Base-by-base conservation (phyloP, 768 basidiomycete genomes). In the Tylopilus plumbeoviolaceoides region DNA sequence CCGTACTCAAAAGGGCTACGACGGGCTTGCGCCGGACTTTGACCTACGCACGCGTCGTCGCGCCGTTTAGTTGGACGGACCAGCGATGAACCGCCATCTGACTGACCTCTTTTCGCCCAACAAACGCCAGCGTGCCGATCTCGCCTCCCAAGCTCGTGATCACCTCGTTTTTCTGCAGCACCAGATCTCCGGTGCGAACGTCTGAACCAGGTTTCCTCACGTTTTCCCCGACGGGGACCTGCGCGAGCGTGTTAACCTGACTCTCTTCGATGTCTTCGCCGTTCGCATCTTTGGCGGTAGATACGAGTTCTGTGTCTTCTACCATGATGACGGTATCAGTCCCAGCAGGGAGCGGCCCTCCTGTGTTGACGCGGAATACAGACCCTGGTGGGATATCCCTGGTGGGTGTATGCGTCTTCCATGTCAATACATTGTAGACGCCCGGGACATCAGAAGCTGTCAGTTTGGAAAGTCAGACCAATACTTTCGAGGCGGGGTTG, bases 261-360 rank as follows among this genome's bases (percentile, higher is more conserved):
- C 75, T 73, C 67, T 95, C 91, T 62, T 94, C 91, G 3, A 74
- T 70, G 54, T 77, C 72, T 31, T 67, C 58, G 17, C 72, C 71
- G 18, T 72, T 65, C 4, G 62, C 60, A 28, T 74, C 73, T 44
- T 71, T 66, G 48, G 69, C 55, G 1, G 80, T 78, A 3, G 81
- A 81, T n/a, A 82, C 74, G 7, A 95, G 75, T 51, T 81, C 79
- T 0, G 92, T 95, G 65, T 95, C 92, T 70, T 95, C 92, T 18
- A 95, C 92, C 91, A 94, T 95, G 67, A 95, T 84, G 3, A 93
- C 85, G 0, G 89, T 73, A 63, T 94, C 85, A 7, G 85, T 69
- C 5, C 88, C 91, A 0, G 70, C 65, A 2, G 92, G 92, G 3
- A 95, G 72, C 0, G 90, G 88, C 0, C 81, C 87, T 7, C 92